Evolutionary conservation across 176 grass and related monocot species (phyloP).

Genomic region (Puccinellia tenuiflora): DNA sequence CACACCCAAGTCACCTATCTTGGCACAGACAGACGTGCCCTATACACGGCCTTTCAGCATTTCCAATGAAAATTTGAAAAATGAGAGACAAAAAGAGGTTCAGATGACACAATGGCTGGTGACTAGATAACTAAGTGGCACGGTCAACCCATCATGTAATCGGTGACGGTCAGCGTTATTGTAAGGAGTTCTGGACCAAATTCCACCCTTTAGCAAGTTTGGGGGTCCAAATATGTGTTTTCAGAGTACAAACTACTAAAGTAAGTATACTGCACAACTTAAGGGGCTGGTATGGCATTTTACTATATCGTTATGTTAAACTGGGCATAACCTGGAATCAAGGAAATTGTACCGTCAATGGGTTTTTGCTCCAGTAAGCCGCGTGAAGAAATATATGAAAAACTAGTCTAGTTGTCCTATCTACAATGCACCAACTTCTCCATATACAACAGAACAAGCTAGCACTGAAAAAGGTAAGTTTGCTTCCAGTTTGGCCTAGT

Average conservation of each 20-base stretch:
- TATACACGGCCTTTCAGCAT: not conserved
- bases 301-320: not conserved
- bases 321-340: not conserved
- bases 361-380: not conserved
- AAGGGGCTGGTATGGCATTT: not conserved
- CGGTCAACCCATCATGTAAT: not conserved
- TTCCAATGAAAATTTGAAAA: not conserved
- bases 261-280: not conserved
- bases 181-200: not conserved
- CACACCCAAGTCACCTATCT: too few species aligned
- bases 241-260: not conserved
- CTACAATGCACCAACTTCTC: not conserved
- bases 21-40: not conserved
- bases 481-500: not conserved
- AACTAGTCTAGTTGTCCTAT: not conserved
- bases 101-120: not conserved
- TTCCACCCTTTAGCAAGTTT: not conserved
- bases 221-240: not conserved
- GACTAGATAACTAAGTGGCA: not conserved
- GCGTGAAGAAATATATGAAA: not conserved
- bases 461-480: not conserved
- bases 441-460: too few species aligned
- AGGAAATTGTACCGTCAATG: too few species aligned
- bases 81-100: not conserved
- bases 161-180: not conserved